Conservation (phyloP, 108 stramenopile genomes). For the Craspedostauros australis region DNA sequence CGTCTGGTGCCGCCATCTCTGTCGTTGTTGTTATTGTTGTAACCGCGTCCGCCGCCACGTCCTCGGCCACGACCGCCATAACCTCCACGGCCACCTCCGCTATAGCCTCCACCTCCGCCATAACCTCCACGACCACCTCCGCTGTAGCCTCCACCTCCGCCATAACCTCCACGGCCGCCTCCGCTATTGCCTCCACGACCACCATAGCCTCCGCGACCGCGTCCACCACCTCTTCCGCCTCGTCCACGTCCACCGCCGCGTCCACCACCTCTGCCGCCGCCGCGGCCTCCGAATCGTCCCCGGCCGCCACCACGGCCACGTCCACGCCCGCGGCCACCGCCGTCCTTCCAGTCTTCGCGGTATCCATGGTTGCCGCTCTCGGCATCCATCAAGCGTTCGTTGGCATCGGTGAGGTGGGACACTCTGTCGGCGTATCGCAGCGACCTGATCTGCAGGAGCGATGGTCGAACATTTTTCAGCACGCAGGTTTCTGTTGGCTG, state of each 20-base stretch:
- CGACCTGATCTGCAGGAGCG: conserved; percentile 86
- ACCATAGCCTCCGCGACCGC: conserved; percentile 23
- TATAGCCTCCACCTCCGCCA: conserved; percentile 2
- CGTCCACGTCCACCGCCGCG: conserved; percentile 32
- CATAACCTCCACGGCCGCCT: conserved; percentile 8
- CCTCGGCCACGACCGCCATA: conserved; percentile 22
- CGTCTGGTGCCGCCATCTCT: no score
- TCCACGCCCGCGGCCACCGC: conserved; percentile 36
- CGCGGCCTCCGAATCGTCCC: conserved; percentile 23
- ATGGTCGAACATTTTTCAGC: conserved; percentile 80
- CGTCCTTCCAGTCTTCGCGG: conserved; percentile 57
- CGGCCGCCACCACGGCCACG: conserved; percentile 12
- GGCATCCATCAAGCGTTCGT: conserved; percentile 92
- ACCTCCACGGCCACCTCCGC: conserved; percentile 14
- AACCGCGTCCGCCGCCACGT: background rate
- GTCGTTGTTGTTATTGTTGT: no score
- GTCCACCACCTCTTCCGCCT: no score
- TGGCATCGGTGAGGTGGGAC: conserved; percentile 85
- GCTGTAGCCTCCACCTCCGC: conserved; percentile 26
- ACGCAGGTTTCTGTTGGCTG: conserved; percentile 97
- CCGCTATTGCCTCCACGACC: conserved; percentile 5
- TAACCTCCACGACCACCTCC: conserved; percentile 8
- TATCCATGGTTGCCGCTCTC: conserved; percentile 74
- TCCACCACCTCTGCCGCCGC: conserved; percentile 26
- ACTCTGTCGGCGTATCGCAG: conserved; percentile 92